Base-by-base conservation (phyloP, 257 asterid species). In the Misopates orontium region DNA sequence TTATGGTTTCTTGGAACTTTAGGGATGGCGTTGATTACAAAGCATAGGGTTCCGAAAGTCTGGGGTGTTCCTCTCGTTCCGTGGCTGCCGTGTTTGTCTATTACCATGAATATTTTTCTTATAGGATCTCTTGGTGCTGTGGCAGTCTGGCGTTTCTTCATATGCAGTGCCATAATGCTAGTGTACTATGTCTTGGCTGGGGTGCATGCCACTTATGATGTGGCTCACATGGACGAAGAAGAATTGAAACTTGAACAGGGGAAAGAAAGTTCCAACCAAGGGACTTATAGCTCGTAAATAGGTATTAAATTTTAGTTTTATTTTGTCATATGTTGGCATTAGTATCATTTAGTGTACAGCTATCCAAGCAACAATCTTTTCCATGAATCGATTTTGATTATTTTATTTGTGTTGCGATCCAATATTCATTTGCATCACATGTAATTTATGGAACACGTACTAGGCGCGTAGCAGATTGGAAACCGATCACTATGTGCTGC, bases 1-100 rank as follows among this genome's bases (percentile, higher is more conserved):
- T 6, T 88, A 3, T 93, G 97, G 99, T 69, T 57, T 31, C 21
- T 79, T 47, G 97, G 95, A 24, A 82, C 96, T 13, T 70, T 70
- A 10, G 99, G 87, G n/a, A 65, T 90, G 89, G 89, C 87, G 10
- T 72, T 86, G 71, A 83, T 83, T 19, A 78, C 97, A 1, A 85
- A 75, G 75, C 86, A 81, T 39, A 79, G 92, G 79, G 40, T 51
- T 60, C 92, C 97, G 0, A 82, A 84, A 42, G 96, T 90, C 0
- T 93, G 99, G 99, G 97, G 97, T 3, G 99, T 93, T 10, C 99
- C 97, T 0, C 87, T 93, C 13, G 96, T 93, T 49, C 99, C 99
- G 1, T 87, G 87, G 96, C 61, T 93, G 79, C 99, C 99, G 4
- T 83, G 87, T 6, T 17, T 93, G 60, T 93, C 99, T 10, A 80